Conservation (phyloP, 1,284 basidiomycete genomes). For the Singerocomus inundabilis region DNA sequence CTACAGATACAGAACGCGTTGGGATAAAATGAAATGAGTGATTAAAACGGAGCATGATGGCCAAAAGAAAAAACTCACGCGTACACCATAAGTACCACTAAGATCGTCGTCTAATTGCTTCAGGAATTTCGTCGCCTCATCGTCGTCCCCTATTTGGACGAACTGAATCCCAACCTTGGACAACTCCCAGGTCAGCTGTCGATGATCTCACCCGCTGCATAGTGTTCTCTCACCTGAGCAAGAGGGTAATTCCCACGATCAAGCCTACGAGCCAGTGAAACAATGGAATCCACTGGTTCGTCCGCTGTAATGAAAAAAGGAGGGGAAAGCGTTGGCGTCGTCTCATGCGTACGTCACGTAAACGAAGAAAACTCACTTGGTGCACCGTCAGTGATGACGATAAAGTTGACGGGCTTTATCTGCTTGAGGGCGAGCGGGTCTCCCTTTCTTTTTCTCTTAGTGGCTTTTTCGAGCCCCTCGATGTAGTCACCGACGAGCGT, state of each 20-base stretch:
- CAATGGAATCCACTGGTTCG: slow-evolving; percentile 50
- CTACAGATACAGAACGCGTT: slow-evolving; percentile 21
- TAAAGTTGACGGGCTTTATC: slow-evolving; percentile 57
- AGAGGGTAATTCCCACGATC: slow-evolving; percentile 49
- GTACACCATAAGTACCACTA: slow-evolving; percentile 31
- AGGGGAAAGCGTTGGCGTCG: neutral
- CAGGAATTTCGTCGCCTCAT: slow-evolving; percentile 45
- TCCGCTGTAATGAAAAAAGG: slow-evolving; percentile 37
- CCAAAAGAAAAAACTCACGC: slow-evolving; percentile 28
- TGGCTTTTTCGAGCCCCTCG: slow-evolving; percentile 40
- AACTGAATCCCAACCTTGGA: slow-evolving; percentile 56
- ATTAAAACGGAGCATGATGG: too few species aligned
- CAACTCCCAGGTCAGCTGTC: slow-evolving; percentile 1
- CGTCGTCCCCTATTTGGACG: slow-evolving; percentile 54
- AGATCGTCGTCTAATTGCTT: slow-evolving; percentile 49
- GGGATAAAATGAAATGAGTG: too few species aligned
- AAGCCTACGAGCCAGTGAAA: slow-evolving; percentile 46
- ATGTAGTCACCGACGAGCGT: slow-evolving; percentile 46
- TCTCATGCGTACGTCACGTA: neutral
- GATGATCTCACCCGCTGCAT: neutral
- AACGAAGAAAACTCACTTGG: slow-evolving; percentile 41
- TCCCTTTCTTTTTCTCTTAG: slow-evolving; percentile 29
- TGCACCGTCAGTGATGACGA: slow-evolving; percentile 62
- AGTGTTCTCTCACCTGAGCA: slow-evolving; percentile 42
- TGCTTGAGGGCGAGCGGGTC: slow-evolving; percentile 30